Conservation (phyloP, 768 basidiomycete species). For the Hebeloma cylindrosporum region DNA sequence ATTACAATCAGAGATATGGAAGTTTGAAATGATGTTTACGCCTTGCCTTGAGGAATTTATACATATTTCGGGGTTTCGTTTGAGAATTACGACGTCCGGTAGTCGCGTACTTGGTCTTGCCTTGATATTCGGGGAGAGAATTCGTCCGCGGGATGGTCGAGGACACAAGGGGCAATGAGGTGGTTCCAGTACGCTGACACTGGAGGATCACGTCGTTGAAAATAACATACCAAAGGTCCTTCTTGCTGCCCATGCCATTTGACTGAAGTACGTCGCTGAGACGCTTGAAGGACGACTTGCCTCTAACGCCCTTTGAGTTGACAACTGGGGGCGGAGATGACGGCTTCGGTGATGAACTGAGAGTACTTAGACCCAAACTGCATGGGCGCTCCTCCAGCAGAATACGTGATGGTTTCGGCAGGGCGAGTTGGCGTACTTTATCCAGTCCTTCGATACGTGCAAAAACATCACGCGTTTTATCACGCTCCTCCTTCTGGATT, state of each 20-base stretch:
- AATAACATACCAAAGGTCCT: conserved; percentile 91
- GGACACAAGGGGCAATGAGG: conserved; percentile 75
- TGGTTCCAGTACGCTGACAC: conserved; percentile 89
- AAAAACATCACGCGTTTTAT: conserved; percentile 92
- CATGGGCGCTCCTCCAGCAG: conserved; percentile 79
- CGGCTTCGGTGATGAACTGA: conserved; percentile 33
- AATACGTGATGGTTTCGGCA: conserved; percentile 86
- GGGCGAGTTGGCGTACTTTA: conserved; percentile 87
- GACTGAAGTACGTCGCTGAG: conserved; percentile 84
- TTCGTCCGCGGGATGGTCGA: conserved; percentile 66
- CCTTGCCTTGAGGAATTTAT: conserved; percentile 84
- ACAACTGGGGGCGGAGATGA: conserved; percentile 42
- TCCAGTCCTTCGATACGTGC: conserved; percentile 96
- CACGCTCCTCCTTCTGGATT: conserved; percentile 92
- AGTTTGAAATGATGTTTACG: conserved; percentile 14
- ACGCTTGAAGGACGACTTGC: conserved; percentile 86
- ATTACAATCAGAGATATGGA: conserved; percentile 6
- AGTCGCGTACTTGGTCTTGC: conserved; percentile 82
- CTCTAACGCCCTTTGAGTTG: conserved; percentile 63
- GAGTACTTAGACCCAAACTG: conserved; percentile 34
- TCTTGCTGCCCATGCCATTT: conserved; percentile 62
- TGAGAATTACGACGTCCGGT: conserved; percentile 74
- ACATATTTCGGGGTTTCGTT: conserved; percentile 85
- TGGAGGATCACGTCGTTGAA: conserved; percentile 96
- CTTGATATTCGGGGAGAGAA: conserved; percentile 81